These are phyloP conservation scores for Termitomyces sp. DNA, from an alignment of 768 basidiomycete genomes.

Conservation along the genomic window DNA sequence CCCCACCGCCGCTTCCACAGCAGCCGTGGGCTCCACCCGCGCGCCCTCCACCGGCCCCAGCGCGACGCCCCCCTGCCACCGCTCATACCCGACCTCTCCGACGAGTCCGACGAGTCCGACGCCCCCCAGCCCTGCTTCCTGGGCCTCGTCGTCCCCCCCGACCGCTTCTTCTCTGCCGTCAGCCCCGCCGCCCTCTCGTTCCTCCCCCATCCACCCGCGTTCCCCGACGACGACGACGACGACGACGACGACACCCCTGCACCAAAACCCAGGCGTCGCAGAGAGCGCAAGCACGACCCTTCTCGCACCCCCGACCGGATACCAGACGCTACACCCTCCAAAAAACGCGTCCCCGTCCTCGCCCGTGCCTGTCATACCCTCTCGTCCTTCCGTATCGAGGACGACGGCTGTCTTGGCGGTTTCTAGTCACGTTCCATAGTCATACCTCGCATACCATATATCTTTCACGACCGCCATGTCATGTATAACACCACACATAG, in stretches of 20 bases:
- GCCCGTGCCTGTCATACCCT: conserved; percentile 8
- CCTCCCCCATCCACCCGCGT: conserved; percentile 30
- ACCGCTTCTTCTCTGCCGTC: too few relatives aligned
- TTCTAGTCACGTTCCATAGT: conserved; percentile 30
- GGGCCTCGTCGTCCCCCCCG: conserved; percentile 23
- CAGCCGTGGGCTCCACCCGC: conserved; percentile 42
- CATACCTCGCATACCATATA: too few relatives aligned
- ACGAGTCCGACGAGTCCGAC: conserved; percentile 64
- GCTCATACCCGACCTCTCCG: conserved; percentile 57
- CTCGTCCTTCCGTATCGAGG: conserved; percentile 23
- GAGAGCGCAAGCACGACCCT: conserved; percentile 30
- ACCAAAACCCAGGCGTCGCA: conserved; percentile 19
- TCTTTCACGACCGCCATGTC: too few relatives aligned
- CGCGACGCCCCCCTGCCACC: conserved; percentile 29
- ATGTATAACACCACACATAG: neutral
- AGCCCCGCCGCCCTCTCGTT: conserved; percentile 24
- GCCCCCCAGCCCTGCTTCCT: conserved; percentile 31
- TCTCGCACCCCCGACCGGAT: conserved; percentile 34
- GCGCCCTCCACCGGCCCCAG: conserved; percentile 16
- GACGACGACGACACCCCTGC: conserved; percentile 8
- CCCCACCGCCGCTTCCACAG: conserved; percentile 16
- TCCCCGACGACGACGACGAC: conserved; percentile 14
- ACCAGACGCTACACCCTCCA: too few relatives aligned
- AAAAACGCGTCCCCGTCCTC: conserved; percentile 12
- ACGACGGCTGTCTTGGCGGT: conserved; percentile 40